Evolutionary conservation across 192 early-diverging fungal species (phyloP).

Genomic region (Gaertneriomyces semiglobifer): DNA sequence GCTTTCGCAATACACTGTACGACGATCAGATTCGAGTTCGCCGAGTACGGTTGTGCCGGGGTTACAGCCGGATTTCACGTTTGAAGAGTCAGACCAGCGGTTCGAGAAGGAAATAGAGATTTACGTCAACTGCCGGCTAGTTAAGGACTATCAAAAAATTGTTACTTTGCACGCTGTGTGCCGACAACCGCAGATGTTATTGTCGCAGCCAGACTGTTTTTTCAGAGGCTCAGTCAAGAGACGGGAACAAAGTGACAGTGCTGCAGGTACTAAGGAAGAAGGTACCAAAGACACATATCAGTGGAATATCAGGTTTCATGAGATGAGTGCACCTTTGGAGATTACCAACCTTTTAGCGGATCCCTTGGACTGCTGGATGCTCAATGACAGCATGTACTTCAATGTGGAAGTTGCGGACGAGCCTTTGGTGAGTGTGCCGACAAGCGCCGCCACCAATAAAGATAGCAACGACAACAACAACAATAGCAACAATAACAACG

Average conservation of each 20-base stretch:
- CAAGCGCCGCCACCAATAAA: neutral
- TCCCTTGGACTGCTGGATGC: constrained; percentile 61
- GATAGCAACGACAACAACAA: neutral
- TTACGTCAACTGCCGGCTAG: constrained; percentile 72
- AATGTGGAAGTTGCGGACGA: constrained; percentile 42
- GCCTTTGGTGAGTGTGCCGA: neutral
- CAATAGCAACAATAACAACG: too few relatives aligned
- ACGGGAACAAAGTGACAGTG: constrained; percentile 8
- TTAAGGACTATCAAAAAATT: constrained; percentile 76
- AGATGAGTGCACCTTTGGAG: constrained; percentile 39
- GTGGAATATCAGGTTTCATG: constrained; percentile 51
- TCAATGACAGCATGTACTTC: constrained; percentile 74
- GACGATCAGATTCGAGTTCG: neutral
- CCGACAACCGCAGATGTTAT: constrained; percentile 51
- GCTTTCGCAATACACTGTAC: constrained; percentile 3
- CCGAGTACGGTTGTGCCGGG: constrained; percentile 32
- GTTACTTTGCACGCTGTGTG: constrained; percentile 62
- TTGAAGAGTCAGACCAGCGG: constrained; percentile 50
- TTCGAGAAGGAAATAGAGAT: constrained; percentile 70
- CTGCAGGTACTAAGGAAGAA: constrained; percentile 28
- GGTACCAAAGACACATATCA: constrained; percentile 15
- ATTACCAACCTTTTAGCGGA: constrained; percentile 55
- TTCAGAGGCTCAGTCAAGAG: constrained; percentile 35
- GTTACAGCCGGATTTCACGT: constrained; percentile 21
- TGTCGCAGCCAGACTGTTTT: constrained; percentile 32